Conservation (phyloP, 1,284 basidiomycete species). For the Agaricales sp. region DNA sequence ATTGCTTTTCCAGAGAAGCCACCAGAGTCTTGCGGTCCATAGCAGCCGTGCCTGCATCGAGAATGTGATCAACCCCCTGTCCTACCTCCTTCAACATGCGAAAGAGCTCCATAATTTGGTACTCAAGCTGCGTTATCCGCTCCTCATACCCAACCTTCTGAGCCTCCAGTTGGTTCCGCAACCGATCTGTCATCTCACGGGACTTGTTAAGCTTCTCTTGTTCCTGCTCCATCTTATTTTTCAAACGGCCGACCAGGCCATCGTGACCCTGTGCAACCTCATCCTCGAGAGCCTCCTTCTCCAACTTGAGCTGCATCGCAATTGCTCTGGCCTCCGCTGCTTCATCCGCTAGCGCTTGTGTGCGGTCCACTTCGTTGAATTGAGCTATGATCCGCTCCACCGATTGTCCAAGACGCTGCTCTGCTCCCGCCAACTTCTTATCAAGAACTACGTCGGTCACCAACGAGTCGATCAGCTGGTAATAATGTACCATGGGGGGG, state of each 20-base stretch:
- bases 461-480: slow-evolving; percentile 89
- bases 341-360: slow-evolving; percentile 75
- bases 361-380: slow-evolving; percentile 86
- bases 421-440: slow-evolving; percentile 79
- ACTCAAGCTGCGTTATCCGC: slow-evolving; percentile 79
- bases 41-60: slow-evolving; percentile 46
- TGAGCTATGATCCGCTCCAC: slow-evolving; percentile 85
- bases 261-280: slow-evolving; percentile 76
- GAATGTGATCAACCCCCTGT: slow-evolving; percentile 64
- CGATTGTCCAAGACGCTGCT: slow-evolving; percentile 80
- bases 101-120: slow-evolving; percentile 91
- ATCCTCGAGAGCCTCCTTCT: slow-evolving; percentile 69
- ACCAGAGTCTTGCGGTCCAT: slow-evolving; percentile 81
- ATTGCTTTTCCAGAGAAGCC: slow-evolving; percentile 70
- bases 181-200: slow-evolving; percentile 65
- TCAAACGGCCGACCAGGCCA: slow-evolving; percentile 78
- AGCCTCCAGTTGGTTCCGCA: slow-evolving; percentile 72
- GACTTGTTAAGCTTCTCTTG: slow-evolving; percentile 78
- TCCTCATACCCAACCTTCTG: slow-evolving; percentile 83
- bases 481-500: slow-evolving; percentile 77
- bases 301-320: slow-evolving; percentile 54
- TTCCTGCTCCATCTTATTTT: slow-evolving; percentile 60
- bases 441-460: slow-evolving; percentile 92
- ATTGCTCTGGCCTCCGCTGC: slow-evolving; percentile 58
- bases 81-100: slow-evolving; percentile 83